Percentiles rank a stretch among this genome's conserved stretches.
Conservation (phyloP, 305 asterid genomes). For the Fraxinus sp. region DNA sequence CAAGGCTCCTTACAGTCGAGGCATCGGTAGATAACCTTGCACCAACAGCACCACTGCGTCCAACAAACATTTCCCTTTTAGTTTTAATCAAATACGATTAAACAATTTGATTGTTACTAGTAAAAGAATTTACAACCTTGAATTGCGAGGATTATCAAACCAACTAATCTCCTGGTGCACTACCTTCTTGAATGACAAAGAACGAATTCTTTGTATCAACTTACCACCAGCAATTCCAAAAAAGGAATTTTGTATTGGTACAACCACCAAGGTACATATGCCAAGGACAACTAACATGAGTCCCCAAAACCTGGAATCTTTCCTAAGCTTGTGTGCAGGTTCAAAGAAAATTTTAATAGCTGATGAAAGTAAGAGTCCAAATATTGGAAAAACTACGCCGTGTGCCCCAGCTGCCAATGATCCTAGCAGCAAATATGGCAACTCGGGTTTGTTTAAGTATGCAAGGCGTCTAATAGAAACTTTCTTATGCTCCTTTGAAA, state of each 20-base stretch:
- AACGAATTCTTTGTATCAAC: slow-evolving; percentile 64
- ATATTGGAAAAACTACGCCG: slow-evolving; percentile 62
- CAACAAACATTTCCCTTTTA: slow-evolving; percentile 2
- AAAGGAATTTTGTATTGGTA: slow-evolving; percentile 61
- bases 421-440: slow-evolving; percentile 52
- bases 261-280: slow-evolving; percentile 24
- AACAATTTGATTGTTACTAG: neutral
- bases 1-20: slow-evolving; percentile 39
- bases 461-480: slow-evolving; percentile 56
- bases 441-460: slow-evolving; percentile 57
- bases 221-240: slow-evolving; percentile 81
- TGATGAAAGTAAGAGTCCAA: slow-evolving; percentile 64
- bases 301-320: slow-evolving; percentile 60
- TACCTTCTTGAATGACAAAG: slow-evolving; percentile 60
- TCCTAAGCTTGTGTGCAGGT: slow-evolving; percentile 44
- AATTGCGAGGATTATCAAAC: slow-evolving; percentile 79
- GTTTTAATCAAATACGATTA: neutral
- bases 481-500: slow-evolving; percentile 28
- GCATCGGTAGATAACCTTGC: slow-evolving; percentile 58
- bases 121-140: slow-evolving; percentile 52
- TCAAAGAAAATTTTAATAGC: slow-evolving; percentile 61
- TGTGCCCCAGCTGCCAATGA: slow-evolving; percentile 50
- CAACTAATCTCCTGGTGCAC: slow-evolving; percentile 83
- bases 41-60: slow-evolving; percentile 52
- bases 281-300: slow-evolving; percentile 54